Evolutionary conservation across 495 filamentous ascomycete genomes (phyloP).

Genomic region (Penicillium cataractarum): DNA sequence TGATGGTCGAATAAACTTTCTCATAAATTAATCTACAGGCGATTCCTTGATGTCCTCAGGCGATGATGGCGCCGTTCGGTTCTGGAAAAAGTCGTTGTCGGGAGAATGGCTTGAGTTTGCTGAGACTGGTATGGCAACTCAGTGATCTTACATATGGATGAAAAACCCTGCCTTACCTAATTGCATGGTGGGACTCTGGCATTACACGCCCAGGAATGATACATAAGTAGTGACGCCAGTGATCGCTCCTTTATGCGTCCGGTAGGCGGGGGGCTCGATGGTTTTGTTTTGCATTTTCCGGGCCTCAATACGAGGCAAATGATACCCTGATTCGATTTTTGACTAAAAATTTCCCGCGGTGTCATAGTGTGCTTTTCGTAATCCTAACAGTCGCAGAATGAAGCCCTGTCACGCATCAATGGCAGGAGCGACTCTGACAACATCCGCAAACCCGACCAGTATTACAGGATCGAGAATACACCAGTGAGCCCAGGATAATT

Average conservation of each 20-base stretch:
- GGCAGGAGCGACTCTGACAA: constrained; percentile 3
- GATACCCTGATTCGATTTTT: constrained; percentile 27
- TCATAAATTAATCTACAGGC: constrained; percentile 33
- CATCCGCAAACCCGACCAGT: not conserved
- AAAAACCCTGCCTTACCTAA: too few relatives aligned
- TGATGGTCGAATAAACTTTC: not conserved
- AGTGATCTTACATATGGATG: constrained; percentile 22
- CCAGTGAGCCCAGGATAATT: too few relatives aligned
- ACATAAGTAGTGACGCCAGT: not conserved
- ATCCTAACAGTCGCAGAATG: not conserved
- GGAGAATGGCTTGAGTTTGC: constrained; percentile 57
- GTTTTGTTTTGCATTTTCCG: not conserved
- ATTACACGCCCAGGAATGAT: not conserved
- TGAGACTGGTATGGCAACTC: constrained; percentile 47
- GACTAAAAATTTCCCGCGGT: not conserved
- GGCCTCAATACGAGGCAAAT: constrained; percentile 10
- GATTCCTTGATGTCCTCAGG: constrained; percentile 54
- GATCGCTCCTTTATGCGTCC: not conserved
- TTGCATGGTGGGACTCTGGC: not conserved
- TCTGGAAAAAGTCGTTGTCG: constrained; percentile 54
- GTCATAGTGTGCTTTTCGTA: too few relatives aligned
- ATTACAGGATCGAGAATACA: not conserved
- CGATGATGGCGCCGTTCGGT: constrained; percentile 51
- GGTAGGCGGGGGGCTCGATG: not conserved
- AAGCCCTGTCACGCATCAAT: not conserved